Evolutionary conservation across 2,329 filamentous ascomycete species (phyloP).

Genomic region (Leptosphaerulina australis): DNA sequence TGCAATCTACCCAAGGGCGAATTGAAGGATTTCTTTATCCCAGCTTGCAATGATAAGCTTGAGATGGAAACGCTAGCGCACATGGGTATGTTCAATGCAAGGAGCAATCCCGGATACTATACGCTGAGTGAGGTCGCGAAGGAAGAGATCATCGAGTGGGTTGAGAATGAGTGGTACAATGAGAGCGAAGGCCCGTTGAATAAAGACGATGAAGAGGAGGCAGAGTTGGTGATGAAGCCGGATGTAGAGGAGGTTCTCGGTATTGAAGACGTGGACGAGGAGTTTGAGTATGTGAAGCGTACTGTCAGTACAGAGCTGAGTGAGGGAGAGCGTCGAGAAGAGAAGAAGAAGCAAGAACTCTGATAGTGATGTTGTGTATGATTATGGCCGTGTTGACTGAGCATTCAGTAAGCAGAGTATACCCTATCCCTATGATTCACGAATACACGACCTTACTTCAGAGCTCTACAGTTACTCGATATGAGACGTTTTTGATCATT

Average conservation of each 20-base stretch:
- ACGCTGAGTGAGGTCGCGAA: constrained; percentile 69
- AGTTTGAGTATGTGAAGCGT: constrained; percentile 33
- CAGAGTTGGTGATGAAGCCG: constrained; percentile 39
- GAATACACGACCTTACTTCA: neutral
- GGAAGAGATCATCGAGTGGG: constrained; percentile 69
- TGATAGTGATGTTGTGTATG: neutral
- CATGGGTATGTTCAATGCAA: constrained; percentile 76
- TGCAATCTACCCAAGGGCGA: constrained; percentile 65
- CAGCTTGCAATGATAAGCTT: constrained; percentile 74
- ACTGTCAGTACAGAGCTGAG: constrained; percentile 8
- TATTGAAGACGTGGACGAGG: constrained; percentile 28
- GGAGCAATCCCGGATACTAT: constrained; percentile 74
- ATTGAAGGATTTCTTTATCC: constrained; percentile 42
- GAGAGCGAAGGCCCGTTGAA: constrained; percentile 42
- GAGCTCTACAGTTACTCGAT: too few relatives aligned
- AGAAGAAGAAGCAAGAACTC: constrained; percentile 3
- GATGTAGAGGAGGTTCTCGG: constrained; percentile 19
- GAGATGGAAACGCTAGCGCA: constrained; percentile 82
- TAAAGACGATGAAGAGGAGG: constrained; percentile 40
- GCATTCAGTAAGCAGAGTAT: neutral
- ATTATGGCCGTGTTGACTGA: neutral
- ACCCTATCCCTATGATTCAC: constrained; percentile 3
- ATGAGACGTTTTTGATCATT: too few relatives aligned
- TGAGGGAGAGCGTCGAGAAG: neutral
- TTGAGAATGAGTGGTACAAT: constrained; percentile 69